These are phyloP conservation scores for Rhexocercosporidium sp. DNA, from an alignment of 2,329 filamentous ascomycete genomes.

Conservation along the genomic window DNA sequence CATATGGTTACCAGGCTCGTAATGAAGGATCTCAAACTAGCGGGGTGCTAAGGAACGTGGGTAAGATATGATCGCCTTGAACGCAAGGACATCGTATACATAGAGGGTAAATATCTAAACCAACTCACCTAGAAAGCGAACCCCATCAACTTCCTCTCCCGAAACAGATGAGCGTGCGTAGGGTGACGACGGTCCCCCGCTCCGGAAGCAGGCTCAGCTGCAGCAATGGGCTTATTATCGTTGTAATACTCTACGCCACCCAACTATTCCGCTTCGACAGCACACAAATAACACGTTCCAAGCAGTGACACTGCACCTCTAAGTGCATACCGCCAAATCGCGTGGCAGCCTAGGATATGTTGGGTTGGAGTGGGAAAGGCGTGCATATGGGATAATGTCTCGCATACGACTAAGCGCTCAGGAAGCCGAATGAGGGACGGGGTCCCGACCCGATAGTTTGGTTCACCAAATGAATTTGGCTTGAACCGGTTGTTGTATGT, in stretches of 20 bases:
- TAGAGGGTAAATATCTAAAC: too few relatives aligned
- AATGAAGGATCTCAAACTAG: too few relatives aligned
- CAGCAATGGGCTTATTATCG: neutral
- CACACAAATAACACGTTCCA: neutral
- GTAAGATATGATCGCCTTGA: too few relatives aligned
- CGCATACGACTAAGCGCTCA: neutral
- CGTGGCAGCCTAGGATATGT: neutral
- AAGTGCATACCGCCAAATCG: neutral
- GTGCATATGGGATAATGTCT: neutral
- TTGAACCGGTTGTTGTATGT: neutral
- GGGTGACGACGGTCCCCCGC: neutral
- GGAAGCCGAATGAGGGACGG: neutral
- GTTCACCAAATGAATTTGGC: neutral
- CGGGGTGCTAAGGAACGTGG: too few relatives aligned
- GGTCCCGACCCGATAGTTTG: neutral
- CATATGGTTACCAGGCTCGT: too few relatives aligned
- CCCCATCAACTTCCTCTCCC: neutral
- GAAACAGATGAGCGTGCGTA: neutral
- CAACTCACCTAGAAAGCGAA: too few relatives aligned
- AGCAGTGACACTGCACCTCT: neutral
- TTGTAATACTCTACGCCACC: neutral
- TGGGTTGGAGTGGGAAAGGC: neutral
- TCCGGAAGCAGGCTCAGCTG: neutral
- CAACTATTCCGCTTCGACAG: neutral
- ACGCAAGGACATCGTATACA: neutral